These are phyloP conservation scores for Holtermannia corniformis DNA, from an alignment of 768 basidiomycete genomes.

Conservation along the genomic window DNA sequence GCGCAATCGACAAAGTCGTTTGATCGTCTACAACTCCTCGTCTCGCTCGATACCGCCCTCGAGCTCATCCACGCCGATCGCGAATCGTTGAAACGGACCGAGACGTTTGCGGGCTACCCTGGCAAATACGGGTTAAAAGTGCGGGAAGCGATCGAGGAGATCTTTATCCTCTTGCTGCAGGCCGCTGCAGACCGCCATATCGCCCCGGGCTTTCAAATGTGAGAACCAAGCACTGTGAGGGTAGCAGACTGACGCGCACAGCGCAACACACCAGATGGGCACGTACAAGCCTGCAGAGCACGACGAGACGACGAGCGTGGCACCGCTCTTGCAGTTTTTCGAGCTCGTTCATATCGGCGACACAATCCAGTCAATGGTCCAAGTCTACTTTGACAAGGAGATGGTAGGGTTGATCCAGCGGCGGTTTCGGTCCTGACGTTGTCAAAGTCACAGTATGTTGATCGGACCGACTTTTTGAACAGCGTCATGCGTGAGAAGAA, in stretches of 20 bases:
- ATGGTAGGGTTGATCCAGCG: conserved; percentile 49
- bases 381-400: conserved; percentile 97
- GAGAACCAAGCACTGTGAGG: conserved; percentile 30
- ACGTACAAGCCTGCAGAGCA: conserved; percentile 84
- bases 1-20: conserved; percentile 26
- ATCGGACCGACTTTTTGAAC: conserved; percentile 87
- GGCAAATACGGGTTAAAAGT: conserved; percentile 79
- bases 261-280: conserved; percentile 81
- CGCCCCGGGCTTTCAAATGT: conserved; percentile 66
- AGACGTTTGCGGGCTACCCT: conserved; percentile 80
- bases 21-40: conserved; percentile 68
- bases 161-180: conserved; percentile 75
- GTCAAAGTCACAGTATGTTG: conserved; percentile 62
- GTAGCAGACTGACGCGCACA: conserved; percentile 31
- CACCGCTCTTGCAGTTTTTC: conserved; percentile 91
- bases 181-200: conserved; percentile 71
- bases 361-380: conserved; percentile 93
- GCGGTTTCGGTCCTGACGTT: not conserved
- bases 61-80: conserved; percentile 89
- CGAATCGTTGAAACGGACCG: conserved; percentile 80
- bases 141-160: conserved; percentile 84
- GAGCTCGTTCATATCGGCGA: conserved; percentile 95
- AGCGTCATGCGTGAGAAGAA: conserved; percentile 93
- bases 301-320: conserved; percentile 68
- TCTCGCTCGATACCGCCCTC: conserved; percentile 83